Conservation (phyloP, 208 protist species). For the Wallacemonas sp. region DNA sequence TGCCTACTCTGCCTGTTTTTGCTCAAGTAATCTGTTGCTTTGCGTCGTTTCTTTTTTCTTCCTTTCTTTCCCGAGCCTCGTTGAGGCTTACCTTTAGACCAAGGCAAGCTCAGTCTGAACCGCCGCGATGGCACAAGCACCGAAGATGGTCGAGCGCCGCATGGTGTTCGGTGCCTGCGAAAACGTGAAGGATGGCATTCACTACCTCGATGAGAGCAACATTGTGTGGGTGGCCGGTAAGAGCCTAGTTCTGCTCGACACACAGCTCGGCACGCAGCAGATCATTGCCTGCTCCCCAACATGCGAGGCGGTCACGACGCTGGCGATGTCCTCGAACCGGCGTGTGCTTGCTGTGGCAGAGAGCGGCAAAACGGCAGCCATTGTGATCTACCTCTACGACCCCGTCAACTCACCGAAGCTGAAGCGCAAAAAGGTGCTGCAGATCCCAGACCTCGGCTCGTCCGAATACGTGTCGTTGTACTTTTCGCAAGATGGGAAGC, state of each 20-base stretch:
- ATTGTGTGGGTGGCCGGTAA: constrained; percentile 92
- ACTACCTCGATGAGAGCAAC: constrained; percentile 93
- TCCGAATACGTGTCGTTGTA: constrained; percentile 85
- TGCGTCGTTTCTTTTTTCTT: constrained; percentile 6
- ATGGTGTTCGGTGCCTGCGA: constrained; percentile 94
- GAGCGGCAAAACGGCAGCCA: constrained; percentile 66
- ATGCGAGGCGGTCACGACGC: constrained; percentile 88
- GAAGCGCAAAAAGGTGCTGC: constrained; percentile 81
- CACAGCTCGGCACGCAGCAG: constrained; percentile 89
- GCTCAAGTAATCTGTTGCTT: too few species aligned
- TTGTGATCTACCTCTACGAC: constrained; percentile 93
- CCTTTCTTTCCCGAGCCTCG: background rate
- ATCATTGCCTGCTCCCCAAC: constrained; percentile 85
- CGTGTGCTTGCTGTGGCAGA: constrained; percentile 94
- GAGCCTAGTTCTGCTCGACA: constrained; percentile 92
- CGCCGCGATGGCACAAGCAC: constrained; percentile 37
- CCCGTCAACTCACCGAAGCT: constrained; percentile 68
- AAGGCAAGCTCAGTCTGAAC: background rate
- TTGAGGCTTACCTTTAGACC: too few species aligned
- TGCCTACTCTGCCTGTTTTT: too few species aligned
- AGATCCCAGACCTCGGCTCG: constrained; percentile 81
- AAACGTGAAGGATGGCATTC: constrained; percentile 91
- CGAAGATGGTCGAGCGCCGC: constrained; percentile 81
- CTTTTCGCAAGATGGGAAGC: constrained; percentile 91
- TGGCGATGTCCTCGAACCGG: constrained; percentile 90